Evolutionary conservation across 768 basidiomycete species (phyloP).

Genomic region (Auriscalpium orientale): DNA sequence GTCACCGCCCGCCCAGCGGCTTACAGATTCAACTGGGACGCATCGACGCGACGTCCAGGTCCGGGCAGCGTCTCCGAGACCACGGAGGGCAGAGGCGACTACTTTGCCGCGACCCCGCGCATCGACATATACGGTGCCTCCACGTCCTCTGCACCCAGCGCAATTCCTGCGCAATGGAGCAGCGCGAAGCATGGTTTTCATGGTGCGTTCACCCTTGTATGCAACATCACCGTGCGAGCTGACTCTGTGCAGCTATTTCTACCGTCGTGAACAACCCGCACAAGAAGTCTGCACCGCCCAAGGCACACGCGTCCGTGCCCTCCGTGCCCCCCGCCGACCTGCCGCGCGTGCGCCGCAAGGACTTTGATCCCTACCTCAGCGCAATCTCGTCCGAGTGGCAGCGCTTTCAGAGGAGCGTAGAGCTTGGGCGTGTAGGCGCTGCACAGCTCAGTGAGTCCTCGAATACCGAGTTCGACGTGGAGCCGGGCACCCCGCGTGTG

Average conservation of each 20-base stretch:
- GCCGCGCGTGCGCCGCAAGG: constrained; percentile 71
- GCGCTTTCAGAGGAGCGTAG: constrained; percentile 45
- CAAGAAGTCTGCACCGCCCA: constrained; percentile 77
- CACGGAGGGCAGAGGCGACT: constrained; percentile 58
- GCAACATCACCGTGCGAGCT: not conserved
- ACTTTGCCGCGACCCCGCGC: constrained; percentile 37
- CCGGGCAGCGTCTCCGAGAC: constrained; percentile 70
- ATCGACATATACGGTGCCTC: constrained; percentile 40
- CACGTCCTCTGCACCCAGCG: constrained; percentile 35
- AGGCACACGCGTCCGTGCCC: constrained; percentile 76
- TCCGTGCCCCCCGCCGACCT: constrained; percentile 65
- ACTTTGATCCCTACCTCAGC: constrained; percentile 78
- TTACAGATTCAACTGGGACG: constrained; percentile 75
- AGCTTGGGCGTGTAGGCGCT: constrained; percentile 25
- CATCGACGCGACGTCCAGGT: constrained; percentile 44
- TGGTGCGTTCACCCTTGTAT: constrained; percentile 39
- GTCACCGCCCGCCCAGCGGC: constrained; percentile 38
- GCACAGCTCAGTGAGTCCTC: constrained; percentile 20
- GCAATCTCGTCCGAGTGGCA: constrained; percentile 74
- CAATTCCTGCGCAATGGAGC: constrained; percentile 65
- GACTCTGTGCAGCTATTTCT: constrained; percentile 64
- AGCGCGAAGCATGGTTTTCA: constrained; percentile 84
- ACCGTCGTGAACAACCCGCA: constrained; percentile 90
- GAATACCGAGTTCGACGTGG: constrained; percentile 3
- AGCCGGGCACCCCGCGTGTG: constrained; percentile 20